Base-by-base conservation (phyloP, 768 basidiomycete genomes). In the Pisolithus microcarpus region DNA sequence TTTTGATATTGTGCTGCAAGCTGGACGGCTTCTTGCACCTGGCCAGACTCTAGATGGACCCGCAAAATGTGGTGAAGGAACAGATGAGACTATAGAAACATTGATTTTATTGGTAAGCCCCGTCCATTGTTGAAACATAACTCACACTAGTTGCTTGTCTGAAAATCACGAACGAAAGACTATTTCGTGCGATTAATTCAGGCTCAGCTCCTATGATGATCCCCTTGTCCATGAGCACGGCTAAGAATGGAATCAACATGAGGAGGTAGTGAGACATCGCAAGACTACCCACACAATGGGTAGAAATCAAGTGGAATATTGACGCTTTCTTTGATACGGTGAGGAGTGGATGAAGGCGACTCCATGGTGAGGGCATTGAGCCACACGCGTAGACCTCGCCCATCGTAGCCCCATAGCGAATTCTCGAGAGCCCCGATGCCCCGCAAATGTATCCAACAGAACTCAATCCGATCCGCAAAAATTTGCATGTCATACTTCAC, bases 401-500 rank as follows among this genome's bases (percentile, higher is more conserved):
- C 95, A 56, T 97, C 95, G 65, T 91, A 99, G 1, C 85, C 95
- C 95, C 95, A 99, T 19, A 99, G 73, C 6, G 94, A 97, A 69
- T 99, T 99, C 64, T 98, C 95, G 43, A 99, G 71, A 2, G 90
- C 82, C 6, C 86, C 89, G 38, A 99, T 91, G 1, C 95, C 95
- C 37, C 87, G 82, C 39, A 99, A 74, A 72, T 97, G 95, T 49
- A 94, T 96, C 95, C 95, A 99, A 67, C 94, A 99, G 62, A 96
- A 93, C 63, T 99, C 95, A 56, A 98, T 90, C n/a, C 85, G 81
- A 54, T 96, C 91, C 0, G 95, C 92, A 40, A 99, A 85, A 30
- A 98, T 87, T 64, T 97, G 95, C 77, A 97, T 85, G 68, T 97
- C 95, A 62, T 99, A 99, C 59, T 85, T 90, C 65, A 95, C 90